Base-by-base conservation (phyloP, 2,329 filamentous ascomycete genomes). In the Arthrobotrys pseudoclavata region DNA sequence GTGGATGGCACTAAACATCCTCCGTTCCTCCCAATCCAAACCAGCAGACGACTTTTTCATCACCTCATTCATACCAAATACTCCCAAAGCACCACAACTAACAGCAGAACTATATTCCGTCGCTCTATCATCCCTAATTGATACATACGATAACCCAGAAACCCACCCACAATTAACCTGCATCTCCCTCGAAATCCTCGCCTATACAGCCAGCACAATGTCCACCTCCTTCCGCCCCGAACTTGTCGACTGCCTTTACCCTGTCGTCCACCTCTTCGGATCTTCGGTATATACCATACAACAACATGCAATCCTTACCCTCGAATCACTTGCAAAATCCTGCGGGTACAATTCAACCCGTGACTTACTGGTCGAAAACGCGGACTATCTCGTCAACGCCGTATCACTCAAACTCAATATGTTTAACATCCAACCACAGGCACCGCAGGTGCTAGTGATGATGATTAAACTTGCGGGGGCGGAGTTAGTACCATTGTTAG, bases 371-470 rank as follows among this genome's bases (percentile, higher is more conserved):
- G 88, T 98, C 29, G 90, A 92, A 64, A 99, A 99, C 78, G 94
- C 93, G 15, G 96, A 99, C 83, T 99, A 99, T 83, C 92, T 99
- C 84, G 91, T 98, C 77, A 98, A 98, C 82, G 93, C 96, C 0
- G 89, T 99, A 15, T 93, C 92, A 0, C 84, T 98, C 76, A 92
- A 94, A 79, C 87, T 99, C 6, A 97, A 97, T 81, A 93, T 92
- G 0, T 93, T 97, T 79, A 94, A 97, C 79, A 91, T 98, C 64
- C 95, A 94, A 0, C 94, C 95, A 0, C 92, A 97, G 79, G 94
- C 93, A 2, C 94, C 94, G 1, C 92, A 95, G 80, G 96, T 98
- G 1, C 84, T 99, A 60, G 88, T 91, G 5, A 97, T 99, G 94
- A 96, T 98, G 92, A 90, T 98, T 76, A 90, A 89, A 26, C 87